Evolutionary conservation across 2,329 filamentous ascomycete genomes (phyloP), one percentile per base, ranked within the genome.

Genomic region (Westerdykella aurantiaca): DNA sequence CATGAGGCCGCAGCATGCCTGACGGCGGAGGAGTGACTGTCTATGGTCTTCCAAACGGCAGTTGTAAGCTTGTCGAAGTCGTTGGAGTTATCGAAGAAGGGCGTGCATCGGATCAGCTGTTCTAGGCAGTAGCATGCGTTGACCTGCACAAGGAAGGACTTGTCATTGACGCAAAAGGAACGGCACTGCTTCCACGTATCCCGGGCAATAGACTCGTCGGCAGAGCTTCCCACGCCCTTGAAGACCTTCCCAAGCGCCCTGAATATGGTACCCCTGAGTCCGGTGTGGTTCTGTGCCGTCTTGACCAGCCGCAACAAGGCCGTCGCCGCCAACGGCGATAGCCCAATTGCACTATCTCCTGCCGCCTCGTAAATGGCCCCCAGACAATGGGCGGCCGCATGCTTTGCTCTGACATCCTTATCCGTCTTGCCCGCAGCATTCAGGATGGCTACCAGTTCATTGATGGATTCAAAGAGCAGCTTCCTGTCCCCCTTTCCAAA

Each of bases 141-240:
- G 13, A 85, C 78, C 63, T 95, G 81, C 6, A 91, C 89, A 29
- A 95, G 76, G 2, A 82, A 76, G 4, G 88, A 86, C 68, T 93
- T 97, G 67, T 98, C 94, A 47, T 76, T 77, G 0, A 82, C 77
- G 22, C 85, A 85, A 54, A 85, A 78, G 66, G 77, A 88, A 50
- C 93, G 82, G 21, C 83, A 85, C 64, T 91, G 86, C 68, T 96
- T 98, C 88, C 89, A 97, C 13, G 94, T 80, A 64, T 96, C 90
- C 59, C 89, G 82, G n/a, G 86, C 86, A 31, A 90, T 76, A 43
- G 73, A 75, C 67, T 98, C 93, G 56, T 98, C 93, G 57, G 91
- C 76, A 47, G 87, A 88, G 5, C 76, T 75, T 43, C 80, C 78
- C 22, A 96, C 80, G 66, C 90, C 91, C 46, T 76, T 77, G 21